phyloP scores from a whole-genome alignment of 371 early-diverging fungal genomes.

The Mortierella sp. region DNA sequence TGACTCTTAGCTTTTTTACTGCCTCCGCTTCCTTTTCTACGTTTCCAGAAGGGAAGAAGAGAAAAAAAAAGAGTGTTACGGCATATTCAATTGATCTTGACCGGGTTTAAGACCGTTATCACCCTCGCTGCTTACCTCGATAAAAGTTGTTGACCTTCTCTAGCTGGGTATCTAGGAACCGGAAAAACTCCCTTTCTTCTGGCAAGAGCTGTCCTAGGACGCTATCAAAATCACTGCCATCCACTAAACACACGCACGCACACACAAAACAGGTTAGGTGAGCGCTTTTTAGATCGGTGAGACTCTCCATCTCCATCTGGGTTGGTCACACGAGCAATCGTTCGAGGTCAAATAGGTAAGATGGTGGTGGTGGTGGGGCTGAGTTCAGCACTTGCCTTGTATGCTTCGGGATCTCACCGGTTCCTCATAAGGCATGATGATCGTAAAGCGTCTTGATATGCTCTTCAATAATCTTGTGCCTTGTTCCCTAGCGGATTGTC shows the following conservation, averaged over 20 bases:
- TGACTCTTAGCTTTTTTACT: constrained; percentile 52
- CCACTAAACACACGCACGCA: constrained; percentile 8
- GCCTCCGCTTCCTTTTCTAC: constrained; percentile 53
- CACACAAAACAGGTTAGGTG: neutral
- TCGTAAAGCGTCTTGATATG: constrained; percentile 30
- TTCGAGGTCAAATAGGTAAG: no score
- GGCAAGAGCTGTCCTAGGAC: constrained; percentile 50
- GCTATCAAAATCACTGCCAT: constrained; percentile 55
- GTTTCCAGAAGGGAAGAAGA: neutral
- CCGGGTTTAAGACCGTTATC: neutral
- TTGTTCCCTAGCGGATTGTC: constrained; percentile 23
- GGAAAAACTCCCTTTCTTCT: constrained; percentile 37
- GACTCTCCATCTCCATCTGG: neutral
- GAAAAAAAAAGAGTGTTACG: neutral
- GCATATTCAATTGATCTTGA: neutral
- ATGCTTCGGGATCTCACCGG: constrained; percentile 15
- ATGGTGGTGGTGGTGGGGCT: neutral
- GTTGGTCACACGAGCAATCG: neutral
- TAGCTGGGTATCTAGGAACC: constrained; percentile 29
- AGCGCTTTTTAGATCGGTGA: no score
- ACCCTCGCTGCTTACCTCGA: constrained; percentile 14
- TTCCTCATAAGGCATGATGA: constrained; percentile 11
- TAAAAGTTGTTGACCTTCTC: constrained; percentile 43
- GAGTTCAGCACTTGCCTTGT: constrained; percentile 19
- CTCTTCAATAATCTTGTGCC: constrained; percentile 18